Base-by-base conservation (phyloP, 176 grass and related monocot species). In the Lolium rigidum region DNA sequence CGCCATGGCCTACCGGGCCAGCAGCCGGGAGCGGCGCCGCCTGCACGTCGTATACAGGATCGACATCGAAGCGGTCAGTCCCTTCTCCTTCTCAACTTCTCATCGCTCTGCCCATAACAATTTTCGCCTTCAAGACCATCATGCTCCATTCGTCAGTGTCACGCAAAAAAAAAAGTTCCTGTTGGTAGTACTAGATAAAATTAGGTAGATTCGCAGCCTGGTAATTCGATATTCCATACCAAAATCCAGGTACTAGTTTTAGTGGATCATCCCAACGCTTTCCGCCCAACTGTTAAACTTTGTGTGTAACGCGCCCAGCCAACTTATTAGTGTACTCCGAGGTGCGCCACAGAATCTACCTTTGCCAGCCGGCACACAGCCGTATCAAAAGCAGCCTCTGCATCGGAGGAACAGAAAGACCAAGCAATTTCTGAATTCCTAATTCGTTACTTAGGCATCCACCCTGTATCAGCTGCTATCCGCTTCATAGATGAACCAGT, bases 61-160 rank as follows among this genome's bases (percentile, higher is more conserved):
- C 88, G 96, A 98, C 80, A 84, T 98, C 63, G 96, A 98, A 85
- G 93, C 96, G 14, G 96, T 98, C 11, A 90, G 89, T 76, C 11
- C n/a, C 6, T 21, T 7, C 5, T 15, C 2, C 10, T 17, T 51
- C 43, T 2, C n/a, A n/a, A n/a, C n/a, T n/a, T n/a, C n/a, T n/a
- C n/a, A n/a, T n/a, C n/a, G n/a, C n/a, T 74, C 11, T 50, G 10
- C 46, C 70, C 2, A 12, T 9, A 18, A 26, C 47, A 65, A 26
- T 49, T 70, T 11, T 65, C 47, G 6, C 6, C 0, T 41, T 3
- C 9, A 46, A 46, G 6, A 46, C 7, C 5, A 13, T 2, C 44
- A 16, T 16, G 70, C 9, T 4, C 70, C 1, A 25, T 0, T 9
- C 21, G 44, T 16, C 44, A 74, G 12, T 41, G 71, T 9, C 18